Evolutionary conservation across 106 monocot genomes (phyloP), one percentile per base, ranked within the genome.

Genomic region (Phalaenopsis aphrodite): DNA sequence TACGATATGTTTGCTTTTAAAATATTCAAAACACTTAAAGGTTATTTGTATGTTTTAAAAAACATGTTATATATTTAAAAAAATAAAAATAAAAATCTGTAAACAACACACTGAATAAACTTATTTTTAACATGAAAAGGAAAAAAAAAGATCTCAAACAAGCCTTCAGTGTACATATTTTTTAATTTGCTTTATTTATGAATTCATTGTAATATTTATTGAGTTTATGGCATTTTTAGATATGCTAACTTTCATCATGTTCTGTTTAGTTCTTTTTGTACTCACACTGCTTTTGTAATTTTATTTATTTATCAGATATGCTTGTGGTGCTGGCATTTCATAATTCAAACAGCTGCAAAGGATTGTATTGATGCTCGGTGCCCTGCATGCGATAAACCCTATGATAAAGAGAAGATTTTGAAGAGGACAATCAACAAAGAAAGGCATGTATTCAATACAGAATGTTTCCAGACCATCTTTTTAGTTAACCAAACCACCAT

Each of bases 261-360:
- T 71, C 38, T 1, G 3, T 41, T 38, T 41, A 41, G 4, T 15
- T 71, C 16, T 15, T 41, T 52, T 52, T 15, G 12, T 52, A 52
- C 52, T 11, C 52, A 52, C 12, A 11, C 2, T 52, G 12, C 12
- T 52, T 12, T 52, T 52, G 12, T 30, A 30, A 23, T 39, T n/a
- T 69, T 38, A 39, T 43, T n/a, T 82, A 73, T 76, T 42, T 48
- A 75, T 24, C 46, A 90, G 90, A 87, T 90, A 79, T 90, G 90
- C 57, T 64, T 87, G 64, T 90, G 90, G 90, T 90, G 90, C 74
- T 87, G 87, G 87, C 80, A 90, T 84, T 78, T 79, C 46, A 79
- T 87, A 77, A 79, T 87, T 17, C 74, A 82, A 73, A 85, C 81
- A 49, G 81, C 81, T 76, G 81, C 83, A 52, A 87, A 81, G 78